Evolutionary conservation across 2,329 filamentous ascomycete genomes (phyloP), one percentile per base, ranked within the genome.

Genomic region (Paecilomyces sp.): DNA sequence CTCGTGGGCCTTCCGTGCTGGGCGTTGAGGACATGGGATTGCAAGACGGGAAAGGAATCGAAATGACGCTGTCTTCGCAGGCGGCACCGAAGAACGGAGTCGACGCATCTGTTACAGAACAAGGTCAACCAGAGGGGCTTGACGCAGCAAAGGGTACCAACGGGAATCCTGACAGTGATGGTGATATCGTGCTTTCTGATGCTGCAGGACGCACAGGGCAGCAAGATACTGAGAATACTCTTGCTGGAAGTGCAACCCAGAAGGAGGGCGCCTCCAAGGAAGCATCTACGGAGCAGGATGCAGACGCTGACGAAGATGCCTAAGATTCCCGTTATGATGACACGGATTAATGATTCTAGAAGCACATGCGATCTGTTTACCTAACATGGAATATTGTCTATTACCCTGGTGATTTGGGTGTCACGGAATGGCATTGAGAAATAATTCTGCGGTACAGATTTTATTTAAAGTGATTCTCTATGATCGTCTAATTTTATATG

Each of bases 1-100:
- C 90, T 0, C 83, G 91, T 50, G 93, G 93, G 0, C 94, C 94
- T 0, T 86, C 91, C 31, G 83, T 91, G 66, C 89, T 97, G 56
- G 93, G 92, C 3, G 86, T 92, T 61, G 87, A 90, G 66, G 94
- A 99, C 71, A 89, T 91, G 64, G 94, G 94, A 0, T 87, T 90
- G 9, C 92, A 90, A 74, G 77, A 75, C 58, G 78, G 78, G n/a
- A 75, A 75, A 59, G 76, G 76, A 2, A 68, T 79, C n/a, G 69
- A 78, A 61, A 71, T 79, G 71, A 69, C 67, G 3, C 71, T 79
- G 56, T 58, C 64, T 18, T 61, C 60, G 8, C 64, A 30, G 22
- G n/a, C 24, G n/a, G 47, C 47, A 24, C 51, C 22, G 22, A 24
- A 30, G 22, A 53, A 30, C 22, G 28, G 22, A 13, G 13, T 22